phyloP scores from a whole-genome alignment of 2,329 filamentous ascomycete genomes.

The Orbilia javanica region DNA sequence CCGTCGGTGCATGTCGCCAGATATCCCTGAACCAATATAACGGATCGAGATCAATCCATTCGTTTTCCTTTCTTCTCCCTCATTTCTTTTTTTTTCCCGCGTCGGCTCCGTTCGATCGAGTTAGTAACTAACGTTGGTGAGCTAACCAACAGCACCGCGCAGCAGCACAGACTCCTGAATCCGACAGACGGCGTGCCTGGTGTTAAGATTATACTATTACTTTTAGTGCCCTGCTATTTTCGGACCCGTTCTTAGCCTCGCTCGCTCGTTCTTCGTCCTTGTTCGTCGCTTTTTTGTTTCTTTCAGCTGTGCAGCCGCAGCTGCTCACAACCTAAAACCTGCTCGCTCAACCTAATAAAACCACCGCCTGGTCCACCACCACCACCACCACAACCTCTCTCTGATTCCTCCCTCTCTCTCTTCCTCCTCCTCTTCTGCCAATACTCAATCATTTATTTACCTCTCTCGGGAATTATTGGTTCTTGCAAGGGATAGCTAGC shows the following conservation, averaged over 20 bases:
- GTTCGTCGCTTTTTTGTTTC: background rate
- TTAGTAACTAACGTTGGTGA: too few species aligned
- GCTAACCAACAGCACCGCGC: too few species aligned
- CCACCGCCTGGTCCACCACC: constrained; percentile 1
- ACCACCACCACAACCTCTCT: background rate
- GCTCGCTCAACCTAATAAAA: constrained; percentile 24
- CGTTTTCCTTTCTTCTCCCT: background rate
- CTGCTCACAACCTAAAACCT: constrained; percentile 17
- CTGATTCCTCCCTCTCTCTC: background rate
- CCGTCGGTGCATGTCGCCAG: too few species aligned
- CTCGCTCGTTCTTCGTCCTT: too few species aligned
- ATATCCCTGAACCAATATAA: background rate
- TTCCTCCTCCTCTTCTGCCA: background rate
- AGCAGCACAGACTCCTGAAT: too few species aligned
- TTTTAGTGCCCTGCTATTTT: constrained; percentile 28
- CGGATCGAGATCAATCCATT: background rate
- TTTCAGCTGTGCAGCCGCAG: constrained; percentile 29
- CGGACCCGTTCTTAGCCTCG: constrained; percentile 2
- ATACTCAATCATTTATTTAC: too few species aligned
- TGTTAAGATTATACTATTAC: constrained; percentile 17
- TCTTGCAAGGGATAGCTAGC: background rate
- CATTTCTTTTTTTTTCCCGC: background rate
- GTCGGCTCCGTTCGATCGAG: background rate
- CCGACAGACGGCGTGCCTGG: constrained; percentile 2
- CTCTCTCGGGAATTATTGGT: too few species aligned